phyloP scores from a whole-genome alignment of 441 rosid species.

The Pelargonium myrrhifolium region DNA sequence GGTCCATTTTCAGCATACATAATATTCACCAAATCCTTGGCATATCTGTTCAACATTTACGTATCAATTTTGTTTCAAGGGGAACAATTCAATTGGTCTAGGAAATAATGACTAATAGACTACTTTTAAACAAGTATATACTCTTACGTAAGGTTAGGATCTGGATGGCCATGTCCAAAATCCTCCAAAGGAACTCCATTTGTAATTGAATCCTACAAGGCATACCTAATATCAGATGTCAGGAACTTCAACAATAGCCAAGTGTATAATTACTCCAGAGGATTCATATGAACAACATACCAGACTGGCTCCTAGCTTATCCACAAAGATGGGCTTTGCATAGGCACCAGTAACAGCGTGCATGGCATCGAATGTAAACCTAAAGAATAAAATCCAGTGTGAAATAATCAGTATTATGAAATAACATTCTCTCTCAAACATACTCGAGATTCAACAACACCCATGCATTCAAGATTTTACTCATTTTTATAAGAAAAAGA shows the following conservation, averaged over 20 bases:
- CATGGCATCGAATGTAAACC: conserved; percentile 93
- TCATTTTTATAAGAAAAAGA: background rate
- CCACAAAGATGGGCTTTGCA: conserved; percentile 88
- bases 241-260: conserved; percentile 17
- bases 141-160: conserved; percentile 91
- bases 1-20: conserved; percentile 78
- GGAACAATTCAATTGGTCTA: background rate
- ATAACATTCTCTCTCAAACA: background rate
- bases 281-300: conserved; percentile 31
- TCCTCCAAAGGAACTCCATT: conserved; percentile 89
- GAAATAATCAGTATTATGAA: conserved; percentile 3
- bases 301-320: conserved; percentile 63
- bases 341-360: conserved; percentile 97
- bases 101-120: conserved; percentile 12
- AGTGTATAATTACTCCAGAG: background rate
- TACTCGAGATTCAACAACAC: background rate
- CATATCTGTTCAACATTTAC: conserved; percentile 50
- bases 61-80: background rate
- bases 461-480: background rate
- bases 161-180: conserved; percentile 98
- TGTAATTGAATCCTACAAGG: conserved; percentile 64
- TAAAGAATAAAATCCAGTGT: conserved; percentile 23
- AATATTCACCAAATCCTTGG: conserved; percentile 77
- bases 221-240: conserved; percentile 22
- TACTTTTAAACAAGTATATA: background rate